Evolutionary conservation across 225 moss, liverwort and hornwort genomes (phyloP).

Genomic region (Physcomitrium patens): DNA sequence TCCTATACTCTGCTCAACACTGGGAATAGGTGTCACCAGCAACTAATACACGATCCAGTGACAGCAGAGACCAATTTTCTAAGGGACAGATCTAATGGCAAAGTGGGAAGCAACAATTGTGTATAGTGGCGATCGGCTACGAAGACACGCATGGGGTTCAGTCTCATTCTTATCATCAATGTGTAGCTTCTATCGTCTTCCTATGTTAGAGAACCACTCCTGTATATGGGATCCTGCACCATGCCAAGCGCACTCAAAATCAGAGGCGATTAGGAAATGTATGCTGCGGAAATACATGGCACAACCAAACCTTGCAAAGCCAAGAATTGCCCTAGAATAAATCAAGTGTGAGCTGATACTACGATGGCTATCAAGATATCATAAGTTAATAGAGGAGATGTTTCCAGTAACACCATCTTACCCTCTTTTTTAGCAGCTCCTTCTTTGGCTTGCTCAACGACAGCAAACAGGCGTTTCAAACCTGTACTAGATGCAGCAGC

Average conservation of each 20-base stretch:
- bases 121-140: too few relatives aligned
- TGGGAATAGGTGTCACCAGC: too few relatives aligned
- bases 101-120: too few relatives aligned
- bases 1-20: too few relatives aligned
- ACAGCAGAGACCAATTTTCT: too few relatives aligned
- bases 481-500: conserved; percentile 81
- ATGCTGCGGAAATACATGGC: not conserved
- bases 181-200: conserved; percentile 21
- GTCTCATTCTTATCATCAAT: not conserved
- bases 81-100: too few relatives aligned
- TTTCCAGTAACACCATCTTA: conserved; percentile 5
- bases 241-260: conserved; percentile 4
- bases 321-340: too few relatives aligned
- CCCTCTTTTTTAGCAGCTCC: conserved; percentile 91
- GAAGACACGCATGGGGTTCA: not conserved
- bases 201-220: conserved; percentile 45
- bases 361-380: not conserved
- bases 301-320: not conserved
- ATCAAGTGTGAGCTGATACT: not conserved
- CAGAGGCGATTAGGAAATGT: not conserved
- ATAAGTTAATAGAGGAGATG: not conserved
- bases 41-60: too few relatives aligned
- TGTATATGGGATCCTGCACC: conserved; percentile 45
- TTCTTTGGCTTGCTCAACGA: conserved; percentile 89
- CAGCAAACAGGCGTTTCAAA: conserved; percentile 79